Conservation (phyloP, 1,139 yeast species). For the Magnusiomyces sp. region DNA sequence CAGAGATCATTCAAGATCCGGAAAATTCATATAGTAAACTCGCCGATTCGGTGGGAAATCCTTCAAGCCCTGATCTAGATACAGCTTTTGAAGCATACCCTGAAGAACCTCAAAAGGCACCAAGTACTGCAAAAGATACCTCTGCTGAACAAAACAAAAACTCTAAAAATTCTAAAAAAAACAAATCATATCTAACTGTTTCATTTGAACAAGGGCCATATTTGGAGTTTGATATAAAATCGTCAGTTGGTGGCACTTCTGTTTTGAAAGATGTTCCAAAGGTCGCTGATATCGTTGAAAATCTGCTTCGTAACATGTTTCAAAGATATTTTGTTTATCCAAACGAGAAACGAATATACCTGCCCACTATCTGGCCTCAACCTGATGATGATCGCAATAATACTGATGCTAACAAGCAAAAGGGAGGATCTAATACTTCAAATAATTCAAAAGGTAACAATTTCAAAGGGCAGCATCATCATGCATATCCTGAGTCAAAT, state of each 20-base stretch:
- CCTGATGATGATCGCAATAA: no score
- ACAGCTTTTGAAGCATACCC: background rate
- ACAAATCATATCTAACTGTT: conserved; percentile 64
- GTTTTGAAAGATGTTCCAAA: conserved; percentile 91
- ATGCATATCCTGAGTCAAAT: no score
- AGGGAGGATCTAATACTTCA: no score
- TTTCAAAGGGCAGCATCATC: no score
- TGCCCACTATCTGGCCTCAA: conserved; percentile 87
- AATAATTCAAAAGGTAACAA: no score
- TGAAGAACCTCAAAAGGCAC: background rate
- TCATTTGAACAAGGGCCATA: conserved; percentile 83
- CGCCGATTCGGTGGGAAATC: no score
- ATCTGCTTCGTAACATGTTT: conserved; percentile 79
- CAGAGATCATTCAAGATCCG: no score
- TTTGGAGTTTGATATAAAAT: conserved; percentile 73
- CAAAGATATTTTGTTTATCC: conserved; percentile 92
- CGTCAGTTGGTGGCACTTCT: conserved; percentile 86
- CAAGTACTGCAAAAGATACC: background rate
- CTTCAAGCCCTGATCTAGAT: no score
- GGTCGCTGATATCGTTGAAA: conserved; percentile 75
- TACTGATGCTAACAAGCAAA: no score
- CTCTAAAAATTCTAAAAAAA: background rate
- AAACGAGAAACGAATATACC: conserved; percentile 68
- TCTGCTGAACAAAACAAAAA: background rate
- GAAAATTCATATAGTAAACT: no score